These are phyloP conservation scores for Lagenidium sp. DNA, from an alignment of 352 stramenopile genomes.

Conservation along the genomic window DNA sequence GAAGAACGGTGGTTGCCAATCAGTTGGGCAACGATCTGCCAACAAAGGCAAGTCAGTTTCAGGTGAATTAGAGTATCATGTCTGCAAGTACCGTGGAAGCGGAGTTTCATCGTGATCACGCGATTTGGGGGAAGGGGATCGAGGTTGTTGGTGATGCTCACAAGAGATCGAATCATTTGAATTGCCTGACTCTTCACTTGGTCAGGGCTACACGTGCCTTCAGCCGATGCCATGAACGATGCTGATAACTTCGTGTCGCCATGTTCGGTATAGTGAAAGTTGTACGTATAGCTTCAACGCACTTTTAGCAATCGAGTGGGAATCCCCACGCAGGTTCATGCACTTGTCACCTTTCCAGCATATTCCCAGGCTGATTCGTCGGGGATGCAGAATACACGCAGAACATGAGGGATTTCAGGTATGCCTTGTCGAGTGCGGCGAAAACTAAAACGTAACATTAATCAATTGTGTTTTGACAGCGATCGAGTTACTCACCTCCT, in stretches of 20 bases:
- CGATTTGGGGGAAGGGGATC: slow-evolving; percentile 23
- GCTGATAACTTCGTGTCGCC: slow-evolving; percentile 17
- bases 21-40: slow-evolving; percentile 11
- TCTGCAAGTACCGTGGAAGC: slow-evolving; percentile 22
- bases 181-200: slow-evolving; percentile 31
- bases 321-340: neutral
- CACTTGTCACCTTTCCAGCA: slow-evolving; percentile 38
- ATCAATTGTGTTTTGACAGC: neutral
- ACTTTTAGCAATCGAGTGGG: neutral
- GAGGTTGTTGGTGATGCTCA: slow-evolving; percentile 31
- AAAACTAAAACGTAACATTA: slow-evolving; percentile 19
- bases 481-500: slow-evolving; percentile 12
- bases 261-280: slow-evolving; percentile 11
- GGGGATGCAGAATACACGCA: slow-evolving; percentile 21
- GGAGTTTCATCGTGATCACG: slow-evolving; percentile 31
- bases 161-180: slow-evolving; percentile 31
- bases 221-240: slow-evolving; percentile 16
- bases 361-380: slow-evolving; percentile 12
- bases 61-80: neutral
- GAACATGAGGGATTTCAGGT: slow-evolving; percentile 20
- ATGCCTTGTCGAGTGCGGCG: slow-evolving; percentile 28
- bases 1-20: slow-evolving; percentile 32
- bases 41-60: neutral
- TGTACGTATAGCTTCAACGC: slow-evolving; percentile 33
- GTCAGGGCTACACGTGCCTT: slow-evolving; percentile 20